phyloP scores from a whole-genome alignment of 345 rosid species.

The Geranium rotundifolium region DNA sequence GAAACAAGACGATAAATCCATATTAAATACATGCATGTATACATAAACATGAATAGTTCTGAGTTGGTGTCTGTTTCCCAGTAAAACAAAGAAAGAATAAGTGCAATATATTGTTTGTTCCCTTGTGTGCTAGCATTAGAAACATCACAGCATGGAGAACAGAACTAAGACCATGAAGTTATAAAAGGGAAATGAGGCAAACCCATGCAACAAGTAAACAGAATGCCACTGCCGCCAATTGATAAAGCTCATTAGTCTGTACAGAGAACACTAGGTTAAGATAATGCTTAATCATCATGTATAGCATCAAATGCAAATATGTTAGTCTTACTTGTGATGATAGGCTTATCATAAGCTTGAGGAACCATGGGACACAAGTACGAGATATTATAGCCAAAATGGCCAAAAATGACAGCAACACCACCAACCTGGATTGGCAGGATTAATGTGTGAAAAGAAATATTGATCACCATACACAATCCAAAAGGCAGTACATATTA shows the following conservation, averaged over 20 bases:
- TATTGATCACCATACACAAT: neutral
- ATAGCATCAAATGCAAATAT: conserved; percentile 7
- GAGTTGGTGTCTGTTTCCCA: too few relatives aligned
- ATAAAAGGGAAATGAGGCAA: conserved; percentile 21
- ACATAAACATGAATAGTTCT: neutral
- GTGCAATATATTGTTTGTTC: neutral
- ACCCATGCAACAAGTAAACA: conserved; percentile 99
- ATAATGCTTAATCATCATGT: neutral
- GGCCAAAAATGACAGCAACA: conserved; percentile 60
- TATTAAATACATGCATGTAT: neutral
- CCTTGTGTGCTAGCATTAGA: neutral
- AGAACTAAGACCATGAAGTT: neutral
- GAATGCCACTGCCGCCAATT: conserved; percentile 91
- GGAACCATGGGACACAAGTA: conserved; percentile 78
- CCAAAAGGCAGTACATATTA: too few relatives aligned
- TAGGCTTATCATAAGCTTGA: conserved; percentile 77
- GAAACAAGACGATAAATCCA: conserved; percentile 20
- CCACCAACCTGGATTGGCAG: conserved; percentile 44
- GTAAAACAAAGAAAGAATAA: neutral
- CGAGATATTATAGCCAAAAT: conserved; percentile 58
- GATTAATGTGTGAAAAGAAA: neutral
- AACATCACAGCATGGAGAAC: neutral
- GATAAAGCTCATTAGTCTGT: conserved; percentile 97
- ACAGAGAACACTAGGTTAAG: conserved; percentile 14
- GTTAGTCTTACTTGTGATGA: conserved; percentile 53